These are phyloP conservation scores for Proliferodiscus dingleyae DNA, from an alignment of 2,329 filamentous ascomycete genomes.

Conservation along the genomic window DNA sequence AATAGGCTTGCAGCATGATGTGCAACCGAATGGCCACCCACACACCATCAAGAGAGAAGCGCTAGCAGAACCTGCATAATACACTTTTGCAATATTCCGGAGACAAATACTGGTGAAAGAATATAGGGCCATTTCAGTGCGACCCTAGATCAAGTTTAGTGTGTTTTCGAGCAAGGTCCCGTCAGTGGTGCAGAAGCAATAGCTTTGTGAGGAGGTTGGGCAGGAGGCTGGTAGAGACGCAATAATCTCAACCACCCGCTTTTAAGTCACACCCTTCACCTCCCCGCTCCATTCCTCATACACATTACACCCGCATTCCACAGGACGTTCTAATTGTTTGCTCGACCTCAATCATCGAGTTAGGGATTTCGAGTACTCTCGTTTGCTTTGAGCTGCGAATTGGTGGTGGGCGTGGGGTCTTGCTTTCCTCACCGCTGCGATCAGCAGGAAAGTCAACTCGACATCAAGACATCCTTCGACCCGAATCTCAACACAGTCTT, in stretches of 20 bases:
- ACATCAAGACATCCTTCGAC: slow-evolving; percentile 9
- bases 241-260: slow-evolving; percentile 16
- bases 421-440: slow-evolving; percentile 12
- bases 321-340: slow-evolving; percentile 10
- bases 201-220: slow-evolving; percentile 4
- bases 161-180: not conserved
- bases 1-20: too few species aligned
- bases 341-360: slow-evolving; percentile 1
- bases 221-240: not conserved
- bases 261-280: slow-evolving; percentile 8
- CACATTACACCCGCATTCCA: slow-evolving; percentile 9
- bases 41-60: not conserved
- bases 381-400: slow-evolving; percentile 14
- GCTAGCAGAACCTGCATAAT: not conserved
- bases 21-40: not conserved
- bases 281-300: slow-evolving; percentile 18
- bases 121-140: not conserved
- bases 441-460: not conserved
- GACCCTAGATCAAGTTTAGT: not conserved
- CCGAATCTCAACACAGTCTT: slow-evolving; percentile 4
- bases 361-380: slow-evolving; percentile 11
- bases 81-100: not conserved
- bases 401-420: slow-evolving; percentile 6
- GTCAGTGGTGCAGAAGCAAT: not conserved
- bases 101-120: too few species aligned